Conservation (phyloP, 306 rosid genomes). For the Fragaria ananassa region DNA sequence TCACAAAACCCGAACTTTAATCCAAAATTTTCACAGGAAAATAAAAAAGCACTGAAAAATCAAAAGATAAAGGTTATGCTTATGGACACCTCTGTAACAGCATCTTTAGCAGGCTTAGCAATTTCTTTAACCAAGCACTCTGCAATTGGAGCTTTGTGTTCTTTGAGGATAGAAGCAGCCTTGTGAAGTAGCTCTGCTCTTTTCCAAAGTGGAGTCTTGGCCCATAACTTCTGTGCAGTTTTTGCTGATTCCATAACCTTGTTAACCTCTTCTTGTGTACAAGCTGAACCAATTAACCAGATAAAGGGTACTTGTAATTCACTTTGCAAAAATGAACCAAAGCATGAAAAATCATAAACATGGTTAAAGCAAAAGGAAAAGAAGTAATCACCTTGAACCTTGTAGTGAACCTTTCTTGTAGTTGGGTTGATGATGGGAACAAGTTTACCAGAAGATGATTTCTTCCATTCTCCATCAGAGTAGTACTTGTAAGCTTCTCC, state of each 20-base stretch:
- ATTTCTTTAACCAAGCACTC: slow-evolving; percentile 88
- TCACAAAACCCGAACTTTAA: slow-evolving; percentile 18
- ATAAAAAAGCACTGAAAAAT: no score
- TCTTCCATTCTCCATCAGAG: slow-evolving; percentile 84
- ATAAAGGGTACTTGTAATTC: slow-evolving; percentile 10
- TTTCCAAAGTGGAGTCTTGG: slow-evolving; percentile 98
- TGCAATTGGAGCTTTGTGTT: slow-evolving; percentile 82
- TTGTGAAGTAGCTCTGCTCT: slow-evolving; percentile 94
- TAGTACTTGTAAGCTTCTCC: slow-evolving; percentile 85
- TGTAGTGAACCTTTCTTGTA: slow-evolving; percentile 77
- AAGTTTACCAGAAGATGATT: slow-evolving; percentile 67
- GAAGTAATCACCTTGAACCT: slow-evolving; percentile 73
- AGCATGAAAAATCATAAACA: neutral
- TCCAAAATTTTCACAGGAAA: neutral
- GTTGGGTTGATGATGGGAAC: slow-evolving; percentile 89
- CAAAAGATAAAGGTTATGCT: neutral
- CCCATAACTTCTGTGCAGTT: slow-evolving; percentile 87
- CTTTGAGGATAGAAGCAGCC: slow-evolving; percentile 90
- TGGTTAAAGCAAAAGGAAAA: neutral
- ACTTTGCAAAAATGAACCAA: neutral
- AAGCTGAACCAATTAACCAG: slow-evolving; percentile 43
- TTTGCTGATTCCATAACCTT: slow-evolving; percentile 79
- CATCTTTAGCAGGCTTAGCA: slow-evolving; percentile 96
- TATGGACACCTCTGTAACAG: slow-evolving; percentile 68
- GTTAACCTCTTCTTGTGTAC: slow-evolving; percentile 93